Conservation (phyloP, 2,329 filamentous ascomycete species). For the Fusarium chuoi region DNA sequence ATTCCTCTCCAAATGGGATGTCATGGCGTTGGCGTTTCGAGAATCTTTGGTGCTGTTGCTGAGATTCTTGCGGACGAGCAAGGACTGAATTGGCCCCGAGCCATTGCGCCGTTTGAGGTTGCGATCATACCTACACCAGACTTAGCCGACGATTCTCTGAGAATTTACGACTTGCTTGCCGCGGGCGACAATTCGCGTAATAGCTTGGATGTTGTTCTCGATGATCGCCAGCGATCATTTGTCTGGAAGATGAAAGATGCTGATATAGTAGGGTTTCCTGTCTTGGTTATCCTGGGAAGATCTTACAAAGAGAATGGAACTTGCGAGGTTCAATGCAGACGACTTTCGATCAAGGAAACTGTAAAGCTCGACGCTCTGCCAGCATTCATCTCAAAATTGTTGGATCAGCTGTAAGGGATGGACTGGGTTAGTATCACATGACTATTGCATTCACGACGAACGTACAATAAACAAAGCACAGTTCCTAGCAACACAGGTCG, state of each 20-base stretch:
- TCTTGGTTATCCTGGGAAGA: conserved; percentile 82
- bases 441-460: not conserved
- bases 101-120: conserved; percentile 85
- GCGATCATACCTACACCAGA: conserved; percentile 68
- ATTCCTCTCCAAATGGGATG: conserved; percentile 91
- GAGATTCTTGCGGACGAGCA: conserved; percentile 75
- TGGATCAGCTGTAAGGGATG: conserved; percentile 59
- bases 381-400: conserved; percentile 56
- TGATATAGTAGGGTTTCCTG: conserved; percentile 87
- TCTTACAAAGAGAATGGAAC: conserved; percentile 67
- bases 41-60: conserved; percentile 87
- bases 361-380: conserved; percentile 60
- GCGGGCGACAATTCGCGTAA: conserved; percentile 14
- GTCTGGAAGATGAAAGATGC: conserved; percentile 92
- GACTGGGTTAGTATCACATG: not conserved
- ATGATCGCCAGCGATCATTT: conserved; percentile 76
- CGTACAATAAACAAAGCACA: conserved; percentile 18
- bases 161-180: conserved; percentile 72
- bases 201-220: conserved; percentile 73
- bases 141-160: conserved; percentile 59
- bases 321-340: conserved; percentile 84
- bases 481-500: not conserved
- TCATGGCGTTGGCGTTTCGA: conserved; percentile 92
- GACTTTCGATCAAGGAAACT: conserved; percentile 69
- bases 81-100: conserved; percentile 88